Evolutionary conservation across 1,284 basidiomycete species (phyloP).

Genomic region (Trichosporon coremiiforme): DNA sequence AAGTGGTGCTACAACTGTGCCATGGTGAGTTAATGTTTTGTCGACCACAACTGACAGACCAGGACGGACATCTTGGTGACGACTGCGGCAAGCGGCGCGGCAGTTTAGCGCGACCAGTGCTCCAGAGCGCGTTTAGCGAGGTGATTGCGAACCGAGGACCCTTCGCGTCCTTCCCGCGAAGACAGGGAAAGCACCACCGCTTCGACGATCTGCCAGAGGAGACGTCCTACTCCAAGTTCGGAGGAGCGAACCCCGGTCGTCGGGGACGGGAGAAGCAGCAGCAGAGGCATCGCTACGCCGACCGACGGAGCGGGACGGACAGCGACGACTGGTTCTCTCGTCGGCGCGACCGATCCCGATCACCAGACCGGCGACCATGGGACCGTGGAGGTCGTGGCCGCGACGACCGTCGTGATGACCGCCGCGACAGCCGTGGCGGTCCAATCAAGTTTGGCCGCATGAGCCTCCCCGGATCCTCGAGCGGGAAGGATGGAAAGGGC

Average conservation of each 20-base stretch:
- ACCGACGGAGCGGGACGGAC: conserved; percentile 22
- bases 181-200: conserved; percentile 34
- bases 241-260: conserved; percentile 39
- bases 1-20: conserved; percentile 85
- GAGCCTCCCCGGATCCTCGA: background rate
- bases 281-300: conserved; percentile 27
- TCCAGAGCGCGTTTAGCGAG: conserved; percentile 74
- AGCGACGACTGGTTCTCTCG: conserved; percentile 19
- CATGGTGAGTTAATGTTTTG: conserved; percentile 21
- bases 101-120: conserved; percentile 60
- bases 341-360: background rate
- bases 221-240: conserved; percentile 29
- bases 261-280: conserved; percentile 38
- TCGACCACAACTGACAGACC: background rate
- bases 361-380: conserved; percentile 5
- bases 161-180: conserved; percentile 56
- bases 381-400: background rate
- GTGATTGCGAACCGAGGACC: conserved; percentile 72
- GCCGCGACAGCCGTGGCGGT: background rate
- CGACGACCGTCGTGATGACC: background rate
- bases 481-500: background rate
- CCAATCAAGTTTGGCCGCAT: conserved; percentile 15
- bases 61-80: conserved; percentile 79
- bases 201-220: conserved; percentile 33
- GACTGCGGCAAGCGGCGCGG: conserved; percentile 68